Evolutionary conservation across 352 stramenopile species (phyloP).

Genomic region (Phytophthora cryptogea): DNA sequence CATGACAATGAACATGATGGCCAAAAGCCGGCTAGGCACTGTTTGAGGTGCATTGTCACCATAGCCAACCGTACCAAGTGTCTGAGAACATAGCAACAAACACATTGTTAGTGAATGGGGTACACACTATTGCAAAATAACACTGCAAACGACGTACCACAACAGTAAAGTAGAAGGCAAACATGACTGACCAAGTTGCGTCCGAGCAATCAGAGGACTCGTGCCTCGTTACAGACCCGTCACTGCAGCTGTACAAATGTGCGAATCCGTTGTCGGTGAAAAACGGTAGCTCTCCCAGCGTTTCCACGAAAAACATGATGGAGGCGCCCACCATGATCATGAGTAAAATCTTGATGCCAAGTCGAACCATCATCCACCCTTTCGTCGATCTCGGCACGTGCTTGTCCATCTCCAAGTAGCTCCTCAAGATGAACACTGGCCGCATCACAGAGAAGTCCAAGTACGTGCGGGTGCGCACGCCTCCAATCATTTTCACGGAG

Average conservation of each 20-base stretch:
- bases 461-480: constrained; percentile 68
- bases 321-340: constrained; percentile 84
- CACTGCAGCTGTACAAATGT: constrained; percentile 76
- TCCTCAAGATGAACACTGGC: constrained; percentile 78
- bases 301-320: constrained; percentile 89
- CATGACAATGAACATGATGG: constrained; percentile 90
- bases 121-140: not conserved
- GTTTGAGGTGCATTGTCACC: constrained; percentile 86
- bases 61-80: constrained; percentile 87
- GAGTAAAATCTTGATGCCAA: constrained; percentile 80
- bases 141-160: constrained; percentile 52
- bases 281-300: constrained; percentile 81
- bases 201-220: constrained; percentile 49
- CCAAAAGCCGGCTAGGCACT: constrained; percentile 79
- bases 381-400: constrained; percentile 72
- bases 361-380: constrained; percentile 81
- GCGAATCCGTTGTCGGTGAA: constrained; percentile 81
- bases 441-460: constrained; percentile 89
- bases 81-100: constrained; percentile 35
- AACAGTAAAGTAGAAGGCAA: constrained; percentile 89
- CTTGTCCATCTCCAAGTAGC: constrained; percentile 86
- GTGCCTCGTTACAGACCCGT: constrained; percentile 59
- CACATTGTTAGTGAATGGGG: constrained; percentile 2
- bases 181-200: constrained; percentile 89
- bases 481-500: constrained; percentile 59